phyloP scores from a whole-genome alignment of 208 protist genomes.

The Vickermania ingenoplastis region DNA sequence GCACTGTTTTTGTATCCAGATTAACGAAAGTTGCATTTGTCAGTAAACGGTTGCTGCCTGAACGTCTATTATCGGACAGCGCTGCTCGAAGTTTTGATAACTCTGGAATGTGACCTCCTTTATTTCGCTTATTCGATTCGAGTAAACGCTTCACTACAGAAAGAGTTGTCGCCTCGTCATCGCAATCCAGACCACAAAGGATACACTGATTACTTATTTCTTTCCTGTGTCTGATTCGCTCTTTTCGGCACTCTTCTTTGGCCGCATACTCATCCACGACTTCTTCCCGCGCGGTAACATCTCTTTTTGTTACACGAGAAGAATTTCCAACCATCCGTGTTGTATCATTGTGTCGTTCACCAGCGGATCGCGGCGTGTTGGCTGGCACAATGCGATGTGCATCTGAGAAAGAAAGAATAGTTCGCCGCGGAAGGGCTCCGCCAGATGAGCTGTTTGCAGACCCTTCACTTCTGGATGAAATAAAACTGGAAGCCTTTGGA shows the following conservation, averaged over 20 bases:
- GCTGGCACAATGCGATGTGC: too few species aligned
- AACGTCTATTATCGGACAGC: constrained; percentile 40
- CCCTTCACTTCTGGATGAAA: background rate
- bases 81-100: constrained; percentile 38
- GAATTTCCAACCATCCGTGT: too few species aligned
- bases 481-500: background rate
- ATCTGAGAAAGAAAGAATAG: too few species aligned
- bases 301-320: constrained; percentile 16
- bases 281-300: constrained; percentile 44
- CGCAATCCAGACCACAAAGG: constrained; percentile 64
- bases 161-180: constrained; percentile 27
- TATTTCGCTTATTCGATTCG: constrained; percentile 42
- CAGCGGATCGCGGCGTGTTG: too few species aligned
- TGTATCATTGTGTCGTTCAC: too few species aligned
- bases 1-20: constrained; percentile 25
- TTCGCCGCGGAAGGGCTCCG: too few species aligned
- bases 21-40: constrained; percentile 64
- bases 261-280: constrained; percentile 49
- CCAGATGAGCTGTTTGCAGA: too few species aligned
- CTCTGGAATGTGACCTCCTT: constrained; percentile 38
- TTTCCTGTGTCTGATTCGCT: constrained; percentile 46
- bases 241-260: constrained; percentile 47
- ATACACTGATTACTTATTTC: constrained; percentile 54
- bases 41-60: constrained; percentile 20
- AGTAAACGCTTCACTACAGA: constrained; percentile 42